These are phyloP conservation scores for Adenanthera pavonina DNA, from an alignment of 306 rosid species.

Conservation along the genomic window DNA sequence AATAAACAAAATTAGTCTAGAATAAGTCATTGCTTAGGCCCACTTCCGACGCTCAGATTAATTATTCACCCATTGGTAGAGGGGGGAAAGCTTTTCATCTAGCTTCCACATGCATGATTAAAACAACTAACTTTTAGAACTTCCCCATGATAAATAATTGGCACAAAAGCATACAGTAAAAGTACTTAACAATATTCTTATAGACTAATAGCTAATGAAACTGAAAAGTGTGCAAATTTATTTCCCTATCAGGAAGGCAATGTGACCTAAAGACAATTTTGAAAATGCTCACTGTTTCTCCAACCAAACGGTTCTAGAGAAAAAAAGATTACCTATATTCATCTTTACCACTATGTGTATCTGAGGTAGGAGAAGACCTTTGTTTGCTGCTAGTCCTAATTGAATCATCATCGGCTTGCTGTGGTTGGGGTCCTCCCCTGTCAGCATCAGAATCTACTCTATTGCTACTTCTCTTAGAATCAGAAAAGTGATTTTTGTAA, in stretches of 20 bases:
- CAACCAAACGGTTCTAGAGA: conserved; percentile 22
- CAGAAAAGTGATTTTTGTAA: conserved; percentile 63
- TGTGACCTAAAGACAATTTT: conserved; percentile 9
- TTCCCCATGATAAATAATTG: neutral
- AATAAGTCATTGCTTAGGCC: too few species aligned
- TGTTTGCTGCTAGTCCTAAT: conserved; percentile 56
- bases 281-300: neutral
- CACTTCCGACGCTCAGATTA: too few species aligned
- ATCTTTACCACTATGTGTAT: conserved; percentile 64
- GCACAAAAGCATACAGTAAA: neutral
- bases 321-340: conserved; percentile 63
- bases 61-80: neutral
- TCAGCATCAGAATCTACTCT: conserved; percentile 73
- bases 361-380: conserved; percentile 73
- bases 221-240: conserved; percentile 12
- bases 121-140: neutral
- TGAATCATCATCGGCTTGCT: conserved; percentile 66
- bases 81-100: neutral
- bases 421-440: conserved; percentile 73
- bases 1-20: too few species aligned
- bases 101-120: neutral
- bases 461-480: conserved; percentile 68
- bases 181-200: neutral
- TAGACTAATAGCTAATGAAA: conserved; percentile 8
- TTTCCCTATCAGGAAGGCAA: conserved; percentile 6